Percentiles rank a stretch among this genome's conserved stretches.
Conservation (phyloP, 2,329 filamentous ascomycete genomes). For the Gliomastix tumulicola region DNA sequence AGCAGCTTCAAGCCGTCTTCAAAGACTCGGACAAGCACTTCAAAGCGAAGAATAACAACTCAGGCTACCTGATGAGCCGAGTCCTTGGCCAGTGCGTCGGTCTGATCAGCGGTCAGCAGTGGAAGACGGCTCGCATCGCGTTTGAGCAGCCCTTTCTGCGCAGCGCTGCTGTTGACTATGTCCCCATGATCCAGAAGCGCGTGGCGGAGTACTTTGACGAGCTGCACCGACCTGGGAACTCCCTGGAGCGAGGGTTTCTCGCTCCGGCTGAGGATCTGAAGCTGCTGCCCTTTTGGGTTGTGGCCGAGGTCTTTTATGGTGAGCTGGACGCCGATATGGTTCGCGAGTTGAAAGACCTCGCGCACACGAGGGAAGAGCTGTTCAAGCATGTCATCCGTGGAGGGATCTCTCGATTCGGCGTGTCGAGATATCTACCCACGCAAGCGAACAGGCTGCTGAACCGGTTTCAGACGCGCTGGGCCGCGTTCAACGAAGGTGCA, state of each 20-base stretch:
- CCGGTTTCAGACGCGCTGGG: no score
- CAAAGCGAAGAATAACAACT: slow-evolving; percentile 32
- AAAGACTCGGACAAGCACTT: slow-evolving; percentile 33
- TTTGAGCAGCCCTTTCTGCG: slow-evolving; percentile 9
- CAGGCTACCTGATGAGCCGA: slow-evolving; percentile 26
- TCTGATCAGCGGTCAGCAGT: slow-evolving; percentile 23
- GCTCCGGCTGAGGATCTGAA: slow-evolving; percentile 15
- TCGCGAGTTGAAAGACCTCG: slow-evolving; percentile 13
- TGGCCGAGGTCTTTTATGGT: slow-evolving; percentile 30
- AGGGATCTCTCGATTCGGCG: no score
- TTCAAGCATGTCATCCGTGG: slow-evolving; percentile 24
- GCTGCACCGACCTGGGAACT: no score
- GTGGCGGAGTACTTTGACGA: no score
- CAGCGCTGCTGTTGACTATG: no score
- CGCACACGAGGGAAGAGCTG: slow-evolving; percentile 8
- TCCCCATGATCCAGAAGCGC: no score
- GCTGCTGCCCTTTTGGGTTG: slow-evolving; percentile 25
- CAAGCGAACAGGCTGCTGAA: no score
- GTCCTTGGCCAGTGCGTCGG: slow-evolving; percentile 35
- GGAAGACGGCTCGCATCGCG: slow-evolving; percentile 13
- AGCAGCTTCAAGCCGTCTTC: slow-evolving; percentile 27
- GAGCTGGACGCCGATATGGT: no score
- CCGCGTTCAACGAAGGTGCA: no score
- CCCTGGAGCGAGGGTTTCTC: no score
- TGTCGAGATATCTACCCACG: no score